Evolutionary conservation across 2,329 filamentous ascomycete species (phyloP).

Genomic region (Penicillium sp.): DNA sequence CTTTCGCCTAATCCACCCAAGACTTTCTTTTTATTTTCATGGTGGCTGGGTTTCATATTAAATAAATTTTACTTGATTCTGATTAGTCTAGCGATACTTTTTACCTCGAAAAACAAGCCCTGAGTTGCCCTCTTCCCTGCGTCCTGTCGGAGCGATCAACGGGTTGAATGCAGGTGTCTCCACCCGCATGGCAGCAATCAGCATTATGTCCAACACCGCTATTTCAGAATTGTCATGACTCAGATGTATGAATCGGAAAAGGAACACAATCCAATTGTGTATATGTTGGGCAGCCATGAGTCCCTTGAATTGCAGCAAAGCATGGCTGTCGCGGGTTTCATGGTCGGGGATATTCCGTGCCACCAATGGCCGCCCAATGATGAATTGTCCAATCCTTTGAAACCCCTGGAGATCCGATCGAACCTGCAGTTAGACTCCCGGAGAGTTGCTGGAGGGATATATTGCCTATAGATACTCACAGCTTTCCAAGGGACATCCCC

Average conservation of each 20-base stretch:
- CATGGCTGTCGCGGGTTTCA: not conserved
- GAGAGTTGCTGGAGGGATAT: too few species aligned
- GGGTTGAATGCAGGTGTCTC: slow-evolving; percentile 2
- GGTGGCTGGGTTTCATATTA: slow-evolving; percentile 22
- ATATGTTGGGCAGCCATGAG: not conserved
- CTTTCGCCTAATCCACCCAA: slow-evolving; percentile 8
- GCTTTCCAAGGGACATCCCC: not conserved
- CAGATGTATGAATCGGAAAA: not conserved
- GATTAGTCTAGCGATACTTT: not conserved
- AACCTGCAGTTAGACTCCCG: not conserved
- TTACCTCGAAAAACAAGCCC: not conserved
- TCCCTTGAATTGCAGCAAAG: not conserved
- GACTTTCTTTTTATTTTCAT: not conserved
- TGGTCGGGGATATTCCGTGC: not conserved
- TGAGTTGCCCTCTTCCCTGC: not conserved
- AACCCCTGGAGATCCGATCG: slow-evolving; percentile 4
- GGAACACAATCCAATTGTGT: not conserved
- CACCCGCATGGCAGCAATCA: slow-evolving; percentile 14
- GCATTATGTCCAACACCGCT: slow-evolving; percentile 4
- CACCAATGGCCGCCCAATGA: slow-evolving; percentile 8
- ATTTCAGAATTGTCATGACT: not conserved
- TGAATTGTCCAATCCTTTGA: slow-evolving; percentile 6
- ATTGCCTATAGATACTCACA: not conserved
- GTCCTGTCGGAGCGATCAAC: slow-evolving; percentile 2
- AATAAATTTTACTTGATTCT: not conserved